These are phyloP conservation scores for Hemerocallis citrina DNA, from an alignment of 106 monocot species.

Conservation along the genomic window DNA sequence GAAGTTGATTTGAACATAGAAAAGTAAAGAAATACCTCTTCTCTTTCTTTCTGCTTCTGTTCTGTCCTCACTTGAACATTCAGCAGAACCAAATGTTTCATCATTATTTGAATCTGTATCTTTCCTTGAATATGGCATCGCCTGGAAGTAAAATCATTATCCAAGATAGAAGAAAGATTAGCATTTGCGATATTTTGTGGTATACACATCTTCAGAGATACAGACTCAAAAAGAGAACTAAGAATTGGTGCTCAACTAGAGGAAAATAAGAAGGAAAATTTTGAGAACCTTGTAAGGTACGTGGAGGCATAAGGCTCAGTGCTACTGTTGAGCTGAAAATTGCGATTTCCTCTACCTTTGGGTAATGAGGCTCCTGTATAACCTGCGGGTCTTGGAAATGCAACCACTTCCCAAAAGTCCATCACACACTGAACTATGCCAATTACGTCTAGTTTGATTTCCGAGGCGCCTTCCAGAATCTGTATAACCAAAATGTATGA, in stretches of 20 bases:
- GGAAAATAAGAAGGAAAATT: too few relatives aligned
- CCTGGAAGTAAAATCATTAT: constrained; percentile 17
- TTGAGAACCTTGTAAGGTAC: constrained; percentile 70
- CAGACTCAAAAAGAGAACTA: too few relatives aligned
- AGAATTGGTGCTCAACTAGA: too few relatives aligned
- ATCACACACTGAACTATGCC: constrained; percentile 65
- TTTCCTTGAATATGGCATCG: constrained; percentile 51
- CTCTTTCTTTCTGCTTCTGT: constrained; percentile 75
- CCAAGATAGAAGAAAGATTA: too few relatives aligned
- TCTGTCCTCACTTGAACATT: constrained; percentile 50
- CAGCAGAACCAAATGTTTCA: constrained; percentile 85
- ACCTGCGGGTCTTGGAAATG: constrained; percentile 49
- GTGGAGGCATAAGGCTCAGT: constrained; percentile 83
- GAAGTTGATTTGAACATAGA: neutral
- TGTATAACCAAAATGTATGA: constrained; percentile 1
- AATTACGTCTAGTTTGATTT: constrained; percentile 36
- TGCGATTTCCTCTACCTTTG: constrained; percentile 27
- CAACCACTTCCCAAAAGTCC: constrained; percentile 80
- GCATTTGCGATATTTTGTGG: too few relatives aligned
- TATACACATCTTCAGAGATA: too few relatives aligned
- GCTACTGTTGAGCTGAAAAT: constrained; percentile 45
- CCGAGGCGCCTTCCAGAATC: constrained; percentile 41
- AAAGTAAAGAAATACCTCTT: constrained; percentile 42
- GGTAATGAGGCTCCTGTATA: constrained; percentile 26
- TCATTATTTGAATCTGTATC: constrained; percentile 66